Percentiles rank a stretch among this genome's conserved stretches.
Evolutionary conservation across 345 rosid genomes (phyloP).

Genomic region (Bruguiera parviflora): DNA sequence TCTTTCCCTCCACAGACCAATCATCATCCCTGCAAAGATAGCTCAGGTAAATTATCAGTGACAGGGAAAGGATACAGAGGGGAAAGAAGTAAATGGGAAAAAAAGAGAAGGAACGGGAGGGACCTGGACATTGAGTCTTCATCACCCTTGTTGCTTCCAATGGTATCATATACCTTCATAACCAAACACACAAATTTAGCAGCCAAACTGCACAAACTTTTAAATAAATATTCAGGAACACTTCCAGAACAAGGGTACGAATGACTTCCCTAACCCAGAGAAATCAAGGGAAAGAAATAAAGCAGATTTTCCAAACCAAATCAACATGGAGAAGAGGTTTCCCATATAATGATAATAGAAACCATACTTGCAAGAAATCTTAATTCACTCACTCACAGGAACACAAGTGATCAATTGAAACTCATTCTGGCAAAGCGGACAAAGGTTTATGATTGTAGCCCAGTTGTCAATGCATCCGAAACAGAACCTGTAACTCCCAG

Average conservation of each 20-base stretch:
- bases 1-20: slow-evolving; percentile 68
- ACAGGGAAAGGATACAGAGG: neutral
- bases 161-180: slow-evolving; percentile 80
- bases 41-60: neutral
- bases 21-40: slow-evolving; percentile 79
- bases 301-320: neutral
- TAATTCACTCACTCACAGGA: slow-evolving; percentile 57
- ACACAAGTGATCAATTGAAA: slow-evolving; percentile 95
- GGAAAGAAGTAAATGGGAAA: neutral
- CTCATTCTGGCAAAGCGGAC: slow-evolving; percentile 97
- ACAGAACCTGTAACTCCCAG: slow-evolving; percentile 71
- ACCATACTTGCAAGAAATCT: slow-evolving; percentile 2
- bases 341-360: neutral
- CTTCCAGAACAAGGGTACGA: neutral
- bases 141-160: slow-evolving; percentile 69
- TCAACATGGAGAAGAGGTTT: neutral
- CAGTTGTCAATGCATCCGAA: slow-evolving; percentile 98
- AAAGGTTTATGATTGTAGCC: slow-evolving; percentile 93
- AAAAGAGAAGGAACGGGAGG: slow-evolving; percentile 2
- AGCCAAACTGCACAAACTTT: slow-evolving; percentile 16
- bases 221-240: slow-evolving; percentile 16
- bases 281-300: slow-evolving; percentile 3
- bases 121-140: slow-evolving; percentile 74
- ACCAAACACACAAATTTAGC: slow-evolving; percentile 24
- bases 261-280: neutral